A percentile compares a stretch with the other conserved stretches of the same genome.
phyloP scores from a whole-genome alignment of 139 green algal species.

The Volvox reticuliferus region DNA sequence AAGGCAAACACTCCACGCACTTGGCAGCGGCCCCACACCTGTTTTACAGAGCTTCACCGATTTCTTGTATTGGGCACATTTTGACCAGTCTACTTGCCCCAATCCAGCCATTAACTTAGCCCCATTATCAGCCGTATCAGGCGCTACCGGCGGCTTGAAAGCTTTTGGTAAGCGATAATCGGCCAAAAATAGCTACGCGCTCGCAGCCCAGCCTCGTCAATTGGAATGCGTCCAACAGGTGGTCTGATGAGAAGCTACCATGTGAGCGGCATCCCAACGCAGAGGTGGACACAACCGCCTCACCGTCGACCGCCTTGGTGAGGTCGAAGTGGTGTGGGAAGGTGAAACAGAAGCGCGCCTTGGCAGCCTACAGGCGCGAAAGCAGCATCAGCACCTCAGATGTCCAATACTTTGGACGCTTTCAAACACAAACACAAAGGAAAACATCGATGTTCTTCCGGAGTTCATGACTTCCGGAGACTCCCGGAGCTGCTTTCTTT shows the following conservation, averaged over 20 bases:
- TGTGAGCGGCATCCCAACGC: conserved; percentile 15
- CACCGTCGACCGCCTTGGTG: background rate
- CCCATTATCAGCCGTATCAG: background rate
- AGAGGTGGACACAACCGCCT: background rate
- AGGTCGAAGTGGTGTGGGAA: conserved; percentile 53
- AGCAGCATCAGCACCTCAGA: no score
- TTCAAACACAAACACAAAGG: no score
- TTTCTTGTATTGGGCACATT: no score
- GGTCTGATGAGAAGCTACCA: conserved; percentile 26
- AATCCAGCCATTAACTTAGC: no score
- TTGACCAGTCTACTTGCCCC: no score
- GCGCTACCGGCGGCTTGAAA: conserved; percentile 10
- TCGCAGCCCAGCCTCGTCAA: conserved; percentile 43
- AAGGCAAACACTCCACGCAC: no score
- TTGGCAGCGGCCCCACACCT: no score
- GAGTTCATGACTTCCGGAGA: no score
- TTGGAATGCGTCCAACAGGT: conserved; percentile 46
- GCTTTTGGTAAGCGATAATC: conserved; percentile 51
- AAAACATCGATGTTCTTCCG: no score
- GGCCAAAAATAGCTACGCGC: conserved; percentile 54
- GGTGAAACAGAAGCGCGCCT: conserved; percentile 44
- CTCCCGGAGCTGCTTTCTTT: no score
- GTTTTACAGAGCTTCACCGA: no score
- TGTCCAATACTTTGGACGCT: no score
- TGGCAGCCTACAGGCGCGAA: conserved; percentile 49